Percentiles rank a stretch among this genome's conserved stretches.
phyloP scores from a whole-genome alignment of 306 rosid species.

The Leucaena leucocephala region DNA sequence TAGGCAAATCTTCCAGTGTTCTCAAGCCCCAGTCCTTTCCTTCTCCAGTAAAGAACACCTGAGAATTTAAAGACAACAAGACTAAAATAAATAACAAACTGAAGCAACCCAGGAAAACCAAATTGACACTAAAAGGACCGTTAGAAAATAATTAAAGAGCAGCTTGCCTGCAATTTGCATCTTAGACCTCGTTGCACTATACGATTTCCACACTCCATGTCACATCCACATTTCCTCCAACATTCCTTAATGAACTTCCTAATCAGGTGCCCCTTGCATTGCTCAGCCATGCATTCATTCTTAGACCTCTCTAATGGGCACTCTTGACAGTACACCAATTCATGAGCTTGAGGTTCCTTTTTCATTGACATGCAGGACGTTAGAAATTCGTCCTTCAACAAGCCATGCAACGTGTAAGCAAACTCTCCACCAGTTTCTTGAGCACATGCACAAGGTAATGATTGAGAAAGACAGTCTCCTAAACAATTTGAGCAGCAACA shows the following conservation, averaged over 20 bases:
- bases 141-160: conserved; percentile 29
- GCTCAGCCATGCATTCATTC: conserved; percentile 53
- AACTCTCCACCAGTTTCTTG: conserved; percentile 94
- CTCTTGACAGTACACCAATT: conserved; percentile 64
- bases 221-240: conserved; percentile 96
- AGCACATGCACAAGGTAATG: conserved; percentile 90
- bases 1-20: conserved; percentile 71
- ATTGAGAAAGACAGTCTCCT: conserved; percentile 69
- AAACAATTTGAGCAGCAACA: conserved; percentile 74
- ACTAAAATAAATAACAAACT: conserved; percentile 1
- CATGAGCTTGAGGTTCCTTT: conserved; percentile 51
- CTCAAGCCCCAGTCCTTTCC: conserved; percentile 97
- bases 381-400: conserved; percentile 71
- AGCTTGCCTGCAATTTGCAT: conserved; percentile 80
- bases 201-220: conserved; percentile 86
- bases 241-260: conserved; percentile 90
- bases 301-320: conserved; percentile 76
- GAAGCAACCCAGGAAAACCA: conserved; percentile 10
- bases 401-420: conserved; percentile 72
- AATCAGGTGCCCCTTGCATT: conserved; percentile 79
- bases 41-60: conserved; percentile 75
- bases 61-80: conserved; percentile 33
- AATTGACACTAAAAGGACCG: conserved; percentile 17
- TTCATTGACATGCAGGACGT: conserved; percentile 49
- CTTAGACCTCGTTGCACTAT: conserved; percentile 83